Evolutionary conservation across 345 rosid genomes (phyloP).

Genomic region (Noccaea bulbosa): DNA sequence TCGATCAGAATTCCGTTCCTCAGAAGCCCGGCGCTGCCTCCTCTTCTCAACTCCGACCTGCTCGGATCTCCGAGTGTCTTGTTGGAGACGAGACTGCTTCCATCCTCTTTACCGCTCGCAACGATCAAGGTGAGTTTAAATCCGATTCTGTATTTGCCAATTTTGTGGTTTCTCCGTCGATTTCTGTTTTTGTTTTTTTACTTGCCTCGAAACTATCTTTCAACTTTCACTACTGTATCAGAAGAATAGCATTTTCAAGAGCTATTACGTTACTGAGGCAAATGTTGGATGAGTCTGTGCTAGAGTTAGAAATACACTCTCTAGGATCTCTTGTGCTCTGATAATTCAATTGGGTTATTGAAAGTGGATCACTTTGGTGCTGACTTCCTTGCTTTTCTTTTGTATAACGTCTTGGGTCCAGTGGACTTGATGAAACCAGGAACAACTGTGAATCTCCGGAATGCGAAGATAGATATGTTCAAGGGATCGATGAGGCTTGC

Average conservation of each 20-base stretch:
- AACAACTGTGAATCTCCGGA: slow-evolving; percentile 51
- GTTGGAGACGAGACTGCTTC: slow-evolving; percentile 75
- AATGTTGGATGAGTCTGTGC: not conserved
- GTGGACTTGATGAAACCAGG: slow-evolving; percentile 59
- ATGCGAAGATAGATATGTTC: slow-evolving; percentile 64
- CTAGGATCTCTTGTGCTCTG: not conserved
- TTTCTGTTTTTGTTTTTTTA: not conserved
- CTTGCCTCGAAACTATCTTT: not conserved
- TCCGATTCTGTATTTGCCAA: not conserved
- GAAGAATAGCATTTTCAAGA: not conserved
- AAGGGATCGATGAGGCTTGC: slow-evolving; percentile 63
- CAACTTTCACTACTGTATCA: not conserved
- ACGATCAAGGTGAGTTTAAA: slow-evolving; percentile 61
- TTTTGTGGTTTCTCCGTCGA: not conserved
- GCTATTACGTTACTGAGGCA: not conserved
- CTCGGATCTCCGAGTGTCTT: slow-evolving; percentile 70
- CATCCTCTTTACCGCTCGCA: slow-evolving; percentile 74
- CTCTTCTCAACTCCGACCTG: slow-evolving; percentile 49
- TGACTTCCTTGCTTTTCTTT: not conserved
- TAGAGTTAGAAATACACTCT: not conserved
- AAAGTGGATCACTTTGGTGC: not conserved
- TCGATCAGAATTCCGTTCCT: slow-evolving; percentile 52
- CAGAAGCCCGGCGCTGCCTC: slow-evolving; percentile 51
- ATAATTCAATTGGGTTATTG: not conserved
- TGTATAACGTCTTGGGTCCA: slow-evolving; percentile 5